A percentile compares a stretch with the other conserved stretches of the same genome.
Conservation (phyloP, 2,329 filamentous ascomycete genomes). For the Zymoseptoria brevis region DNA sequence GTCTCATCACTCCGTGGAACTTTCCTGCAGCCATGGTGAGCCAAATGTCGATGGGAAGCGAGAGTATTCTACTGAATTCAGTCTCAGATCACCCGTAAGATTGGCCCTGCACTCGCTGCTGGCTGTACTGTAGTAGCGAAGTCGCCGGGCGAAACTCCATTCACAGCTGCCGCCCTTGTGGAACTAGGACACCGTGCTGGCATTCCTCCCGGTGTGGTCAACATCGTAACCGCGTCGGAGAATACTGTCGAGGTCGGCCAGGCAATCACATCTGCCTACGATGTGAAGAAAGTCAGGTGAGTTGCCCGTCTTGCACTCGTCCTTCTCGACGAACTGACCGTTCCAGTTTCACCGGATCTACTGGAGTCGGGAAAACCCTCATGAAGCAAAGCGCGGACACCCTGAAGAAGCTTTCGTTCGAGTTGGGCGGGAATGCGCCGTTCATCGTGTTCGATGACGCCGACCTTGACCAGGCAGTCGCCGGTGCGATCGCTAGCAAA, state of each 20-base stretch:
- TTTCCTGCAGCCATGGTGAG: slow-evolving; percentile 47
- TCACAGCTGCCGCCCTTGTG: slow-evolving; percentile 78
- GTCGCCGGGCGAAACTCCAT: slow-evolving; percentile 84
- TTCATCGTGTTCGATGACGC: slow-evolving; percentile 96
- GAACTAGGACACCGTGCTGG: slow-evolving; percentile 82
- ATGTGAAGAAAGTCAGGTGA: slow-evolving; percentile 67
- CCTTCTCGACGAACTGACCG: neutral
- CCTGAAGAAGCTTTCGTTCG: slow-evolving; percentile 78
- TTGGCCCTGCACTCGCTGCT: slow-evolving; percentile 62
- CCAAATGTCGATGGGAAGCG: neutral
- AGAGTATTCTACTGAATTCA: neutral
- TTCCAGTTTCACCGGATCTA: slow-evolving; percentile 71
- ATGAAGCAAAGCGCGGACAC: slow-evolving; percentile 85
- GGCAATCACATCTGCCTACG: slow-evolving; percentile 65
- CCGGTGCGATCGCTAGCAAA: slow-evolving; percentile 76
- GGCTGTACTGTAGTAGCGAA: slow-evolving; percentile 93
- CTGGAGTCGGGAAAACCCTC: slow-evolving; percentile 61
- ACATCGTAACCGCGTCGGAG: slow-evolving; percentile 70
- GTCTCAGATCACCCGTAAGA: slow-evolving; percentile 27
- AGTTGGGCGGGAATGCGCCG: slow-evolving; percentile 89
- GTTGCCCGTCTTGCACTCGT: neutral
- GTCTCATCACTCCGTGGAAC: slow-evolving; percentile 54
- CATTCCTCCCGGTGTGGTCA: slow-evolving; percentile 83
- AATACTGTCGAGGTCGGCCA: slow-evolving; percentile 76
- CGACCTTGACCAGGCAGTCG: slow-evolving; percentile 75